Evolutionary conservation across 257 asterid genomes (phyloP).

Genomic region (Plectranthus barbatus): DNA sequence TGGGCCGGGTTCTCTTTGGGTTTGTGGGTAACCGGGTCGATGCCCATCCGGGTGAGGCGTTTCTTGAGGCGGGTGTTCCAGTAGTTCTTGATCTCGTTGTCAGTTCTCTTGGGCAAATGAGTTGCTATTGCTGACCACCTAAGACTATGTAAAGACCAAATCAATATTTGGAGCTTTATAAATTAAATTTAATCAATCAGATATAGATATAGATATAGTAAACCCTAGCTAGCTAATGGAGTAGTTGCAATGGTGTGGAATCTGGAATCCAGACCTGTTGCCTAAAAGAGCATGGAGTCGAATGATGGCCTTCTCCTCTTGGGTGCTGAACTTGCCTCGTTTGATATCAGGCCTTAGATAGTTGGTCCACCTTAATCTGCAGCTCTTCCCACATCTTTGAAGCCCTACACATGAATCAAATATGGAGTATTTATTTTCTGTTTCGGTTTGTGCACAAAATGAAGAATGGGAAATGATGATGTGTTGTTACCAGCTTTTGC

Average conservation of each 20-base stretch:
- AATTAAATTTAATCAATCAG: background rate
- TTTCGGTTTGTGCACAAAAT: no score
- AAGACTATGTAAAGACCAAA: background rate
- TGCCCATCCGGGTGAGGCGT: conserved; percentile 50
- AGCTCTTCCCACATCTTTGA: conserved; percentile 54
- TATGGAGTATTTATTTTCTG: no score
- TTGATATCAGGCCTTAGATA: conserved; percentile 46
- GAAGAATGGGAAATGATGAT: no score
- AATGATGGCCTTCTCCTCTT: conserved; percentile 50
- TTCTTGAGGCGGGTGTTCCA: conserved; percentile 58
- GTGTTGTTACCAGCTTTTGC: conserved; percentile 36
- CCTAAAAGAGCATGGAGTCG: conserved; percentile 58
- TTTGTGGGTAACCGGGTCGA: conserved; percentile 51
- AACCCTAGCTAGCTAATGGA: background rate
- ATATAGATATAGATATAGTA: background rate
- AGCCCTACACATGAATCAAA: conserved; percentile 25
- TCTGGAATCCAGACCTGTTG: conserved; percentile 30
- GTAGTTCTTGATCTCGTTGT: conserved; percentile 49
- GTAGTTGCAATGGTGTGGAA: no score
- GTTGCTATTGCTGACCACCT: conserved; percentile 64
- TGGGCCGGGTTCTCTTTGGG: conserved; percentile 27
- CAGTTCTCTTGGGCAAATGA: conserved; percentile 41
- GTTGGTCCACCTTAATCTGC: conserved; percentile 56
- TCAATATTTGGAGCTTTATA: background rate
- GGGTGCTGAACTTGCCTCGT: conserved; percentile 44